phyloP scores from a whole-genome alignment of 2,329 filamentous ascomycete genomes.

The Stagonosporopsis tanaceti region DNA sequence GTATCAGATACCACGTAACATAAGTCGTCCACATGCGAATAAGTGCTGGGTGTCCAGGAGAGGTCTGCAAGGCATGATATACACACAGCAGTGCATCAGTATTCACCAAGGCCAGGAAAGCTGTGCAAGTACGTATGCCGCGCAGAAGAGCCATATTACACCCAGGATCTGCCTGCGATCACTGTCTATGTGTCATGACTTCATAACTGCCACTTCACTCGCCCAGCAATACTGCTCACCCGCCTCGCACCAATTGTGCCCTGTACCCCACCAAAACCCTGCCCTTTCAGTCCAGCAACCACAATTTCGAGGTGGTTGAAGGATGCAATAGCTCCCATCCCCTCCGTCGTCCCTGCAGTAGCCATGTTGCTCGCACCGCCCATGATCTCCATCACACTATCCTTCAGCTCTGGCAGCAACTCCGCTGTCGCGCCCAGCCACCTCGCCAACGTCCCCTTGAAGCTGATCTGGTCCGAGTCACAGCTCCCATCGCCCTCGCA shows the following conservation, averaged over 20 bases:
- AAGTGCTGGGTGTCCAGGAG: no score
- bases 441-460: conserved; percentile 60
- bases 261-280: conserved; percentile 21
- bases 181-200: not conserved
- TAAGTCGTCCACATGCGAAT: no score
- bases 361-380: conserved; percentile 16
- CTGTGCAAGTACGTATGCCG: no score
- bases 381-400: conserved; percentile 24
- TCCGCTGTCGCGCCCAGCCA: conserved; percentile 38
- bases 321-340: conserved; percentile 22
- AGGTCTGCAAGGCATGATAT: no score
- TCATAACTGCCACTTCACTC: conserved; percentile 1
- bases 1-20: no score
- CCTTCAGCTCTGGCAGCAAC: conserved; percentile 28
- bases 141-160: not conserved
- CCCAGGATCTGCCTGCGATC: not conserved
- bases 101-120: no score
- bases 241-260: conserved; percentile 27
- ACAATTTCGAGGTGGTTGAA: conserved; percentile 30
- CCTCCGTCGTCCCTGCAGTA: conserved; percentile 20
- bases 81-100: no score
- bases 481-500: conserved; percentile 68
- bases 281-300: conserved; percentile 28
- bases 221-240: conserved; percentile 23
- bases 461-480: conserved; percentile 72